Evolutionary conservation across 345 rosid species (phyloP), one percentile per base, ranked within the genome.

Genomic region (Citropsis articulata): DNA sequence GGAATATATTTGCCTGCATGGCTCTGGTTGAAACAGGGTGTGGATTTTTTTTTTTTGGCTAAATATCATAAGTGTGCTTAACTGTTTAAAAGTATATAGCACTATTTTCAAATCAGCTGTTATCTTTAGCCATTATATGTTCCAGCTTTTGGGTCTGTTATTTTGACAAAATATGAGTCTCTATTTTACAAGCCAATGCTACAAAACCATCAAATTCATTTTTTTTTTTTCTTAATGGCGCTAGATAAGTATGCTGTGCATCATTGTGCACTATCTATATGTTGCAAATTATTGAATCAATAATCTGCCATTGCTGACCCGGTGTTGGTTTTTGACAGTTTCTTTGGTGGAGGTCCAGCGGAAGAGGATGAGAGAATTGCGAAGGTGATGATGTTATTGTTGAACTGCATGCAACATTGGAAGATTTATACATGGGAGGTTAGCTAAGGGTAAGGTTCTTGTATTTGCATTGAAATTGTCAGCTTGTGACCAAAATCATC

Each of bases 381-480:
- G 36, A 97, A 91, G 83, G 98, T 36, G 99, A 97, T 88, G 98
- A 97, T 71, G 97, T 97, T 70, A 86, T 93, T 86, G 95, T 97
- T 71, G 99, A 94, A 65, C 85, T 97, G 83, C 97, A 94, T 53
- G 98, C 98, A 7, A 84, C 97, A 27, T 85, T 97, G 16, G 99
- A 97, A 86, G 99, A 97, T 86, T 81, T 94, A 71, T 97, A 94
- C 86, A 97, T 93, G 98, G 99, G 99, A 71, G 98, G 99, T 71
- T 88, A 97, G 27, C 78, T 94, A 72, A 91, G 94, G 93, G 99
- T 97, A 83, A 85, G 84, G 30, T 8, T 22, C 13, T 14, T 59
- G 56, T 28, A 33, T 67, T 25, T 18, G 30, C 36, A 25, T 69
- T 19, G 53, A 21, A 57, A 30, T 50, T 71, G 19, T 77, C 50